A percentile compares a stretch with the other conserved stretches of the same genome.
Conservation (phyloP, 2,329 filamentous ascomycete genomes). For the Fusarium sp. region DNA sequence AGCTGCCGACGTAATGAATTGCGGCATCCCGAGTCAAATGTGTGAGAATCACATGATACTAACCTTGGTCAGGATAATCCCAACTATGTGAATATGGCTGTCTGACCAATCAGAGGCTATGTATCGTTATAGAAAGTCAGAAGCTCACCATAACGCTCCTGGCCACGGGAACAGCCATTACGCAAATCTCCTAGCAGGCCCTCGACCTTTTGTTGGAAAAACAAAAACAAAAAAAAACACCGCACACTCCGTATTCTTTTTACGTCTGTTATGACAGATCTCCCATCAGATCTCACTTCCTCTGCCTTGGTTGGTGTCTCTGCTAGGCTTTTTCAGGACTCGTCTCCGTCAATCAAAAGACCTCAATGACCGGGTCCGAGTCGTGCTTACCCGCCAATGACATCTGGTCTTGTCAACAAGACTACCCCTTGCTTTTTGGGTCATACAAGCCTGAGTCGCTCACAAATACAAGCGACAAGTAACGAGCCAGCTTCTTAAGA, state of each 20-base stretch:
- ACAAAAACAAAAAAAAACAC: background rate
- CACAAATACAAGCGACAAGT: conserved; percentile 4
- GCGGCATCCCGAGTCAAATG: background rate
- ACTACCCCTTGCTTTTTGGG: conserved; percentile 37
- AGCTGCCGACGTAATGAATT: conserved; percentile 20
- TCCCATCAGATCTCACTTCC: conserved; percentile 37
- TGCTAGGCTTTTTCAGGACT: conserved; percentile 16
- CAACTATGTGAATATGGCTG: background rate
- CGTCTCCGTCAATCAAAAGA: conserved; percentile 14
- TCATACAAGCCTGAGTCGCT: conserved; percentile 26
- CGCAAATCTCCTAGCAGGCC: background rate
- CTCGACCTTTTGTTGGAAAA: background rate
- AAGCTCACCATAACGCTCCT: background rate
- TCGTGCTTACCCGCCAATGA: conserved; percentile 24
- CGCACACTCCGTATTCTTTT: background rate
- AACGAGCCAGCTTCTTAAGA: background rate
- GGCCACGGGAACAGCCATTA: background rate
- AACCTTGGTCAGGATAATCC: background rate
- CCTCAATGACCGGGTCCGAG: conserved; percentile 8
- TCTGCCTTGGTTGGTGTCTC: conserved; percentile 13
- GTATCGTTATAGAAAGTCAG: background rate
- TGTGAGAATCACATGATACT: background rate
- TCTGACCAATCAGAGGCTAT: background rate
- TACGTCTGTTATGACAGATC: conserved; percentile 3
- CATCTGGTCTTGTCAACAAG: conserved; percentile 15